phyloP scores from a whole-genome alignment of 139 green algal species.

The Micractinium conductrix region DNA sequence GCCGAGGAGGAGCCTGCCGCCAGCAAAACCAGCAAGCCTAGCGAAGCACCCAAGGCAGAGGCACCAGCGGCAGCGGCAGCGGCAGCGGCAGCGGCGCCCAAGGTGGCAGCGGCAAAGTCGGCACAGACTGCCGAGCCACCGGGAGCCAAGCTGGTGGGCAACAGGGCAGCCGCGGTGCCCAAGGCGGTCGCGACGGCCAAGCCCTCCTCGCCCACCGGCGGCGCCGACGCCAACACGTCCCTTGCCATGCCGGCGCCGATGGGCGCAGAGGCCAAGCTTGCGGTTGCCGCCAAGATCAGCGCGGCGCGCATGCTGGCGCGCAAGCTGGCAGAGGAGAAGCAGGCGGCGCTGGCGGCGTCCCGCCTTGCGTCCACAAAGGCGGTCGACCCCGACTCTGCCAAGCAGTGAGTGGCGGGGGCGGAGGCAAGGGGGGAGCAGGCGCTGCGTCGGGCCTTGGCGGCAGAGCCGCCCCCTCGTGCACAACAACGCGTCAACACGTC shows the following conservation, averaged over 20 bases:
- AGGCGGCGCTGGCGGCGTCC: conserved; percentile 64
- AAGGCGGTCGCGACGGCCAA: too few relatives aligned
- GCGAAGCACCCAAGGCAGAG: neutral
- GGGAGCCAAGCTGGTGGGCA: neutral
- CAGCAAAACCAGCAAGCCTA: neutral
- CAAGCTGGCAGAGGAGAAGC: conserved; percentile 84
- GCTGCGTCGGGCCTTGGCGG: too few relatives aligned
- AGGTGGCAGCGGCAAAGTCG: neutral
- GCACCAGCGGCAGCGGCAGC: neutral
- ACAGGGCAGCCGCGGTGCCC: neutral
- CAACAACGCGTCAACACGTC: too few relatives aligned
- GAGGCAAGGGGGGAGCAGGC: too few relatives aligned
- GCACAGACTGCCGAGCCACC: neutral
- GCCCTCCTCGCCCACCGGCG: neutral
- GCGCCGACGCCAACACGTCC: neutral
- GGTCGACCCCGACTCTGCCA: conserved; percentile 36
- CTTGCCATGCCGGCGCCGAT: neutral
- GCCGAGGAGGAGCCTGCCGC: neutral
- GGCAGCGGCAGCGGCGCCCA: neutral
- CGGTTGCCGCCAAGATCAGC: conserved; percentile 56
- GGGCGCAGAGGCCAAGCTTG: conserved; percentile 41
- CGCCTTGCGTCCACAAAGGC: conserved; percentile 16
- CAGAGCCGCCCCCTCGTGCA: too few relatives aligned
- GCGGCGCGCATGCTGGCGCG: conserved; percentile 78
- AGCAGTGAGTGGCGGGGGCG: conserved; percentile 19